Percentiles rank a stretch among this genome's conserved stretches.
phyloP scores from a whole-genome alignment of 805 yeast species.

The Candida succiphila region DNA sequence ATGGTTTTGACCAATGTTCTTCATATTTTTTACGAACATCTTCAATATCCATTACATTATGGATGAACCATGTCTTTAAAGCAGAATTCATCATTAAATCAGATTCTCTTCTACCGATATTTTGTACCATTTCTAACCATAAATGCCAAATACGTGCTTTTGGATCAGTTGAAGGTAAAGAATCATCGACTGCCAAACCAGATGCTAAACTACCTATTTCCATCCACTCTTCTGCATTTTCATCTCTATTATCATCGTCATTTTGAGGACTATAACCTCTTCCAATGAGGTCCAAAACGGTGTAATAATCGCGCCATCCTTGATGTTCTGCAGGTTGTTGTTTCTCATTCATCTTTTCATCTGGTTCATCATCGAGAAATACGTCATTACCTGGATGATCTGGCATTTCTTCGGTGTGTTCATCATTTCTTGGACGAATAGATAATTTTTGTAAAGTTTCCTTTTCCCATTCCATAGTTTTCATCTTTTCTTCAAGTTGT shows the following conservation, averaged over 20 bases:
- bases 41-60: slow-evolving; percentile 49
- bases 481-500: slow-evolving; percentile 15
- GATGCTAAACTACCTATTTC: slow-evolving; percentile 4
- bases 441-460: not conserved
- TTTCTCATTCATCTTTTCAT: not conserved
- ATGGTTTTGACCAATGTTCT: slow-evolving; percentile 14
- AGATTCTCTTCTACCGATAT: slow-evolving; percentile 10
- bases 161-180: slow-evolving; percentile 7
- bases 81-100: slow-evolving; percentile 13
- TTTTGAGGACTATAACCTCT: slow-evolving; percentile 15
- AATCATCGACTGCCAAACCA: slow-evolving; percentile 3
- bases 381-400: not conserved
- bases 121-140: slow-evolving; percentile 10
- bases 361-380: not conserved
- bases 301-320: slow-evolving; percentile 18
- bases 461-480: slow-evolving; percentile 3
- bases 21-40: slow-evolving; percentile 58
- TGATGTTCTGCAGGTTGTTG: not conserved
- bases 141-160: slow-evolving; percentile 18
- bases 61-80: slow-evolving; percentile 11
- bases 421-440: too few species aligned
- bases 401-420: not conserved
- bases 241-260: slow-evolving; percentile 13
- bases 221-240: slow-evolving; percentile 21
- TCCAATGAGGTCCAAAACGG: slow-evolving; percentile 13